Percentiles rank a stretch among this genome's conserved stretches.
Conservation (phyloP, 768 basidiomycete species). For the Terana coerulea region DNA sequence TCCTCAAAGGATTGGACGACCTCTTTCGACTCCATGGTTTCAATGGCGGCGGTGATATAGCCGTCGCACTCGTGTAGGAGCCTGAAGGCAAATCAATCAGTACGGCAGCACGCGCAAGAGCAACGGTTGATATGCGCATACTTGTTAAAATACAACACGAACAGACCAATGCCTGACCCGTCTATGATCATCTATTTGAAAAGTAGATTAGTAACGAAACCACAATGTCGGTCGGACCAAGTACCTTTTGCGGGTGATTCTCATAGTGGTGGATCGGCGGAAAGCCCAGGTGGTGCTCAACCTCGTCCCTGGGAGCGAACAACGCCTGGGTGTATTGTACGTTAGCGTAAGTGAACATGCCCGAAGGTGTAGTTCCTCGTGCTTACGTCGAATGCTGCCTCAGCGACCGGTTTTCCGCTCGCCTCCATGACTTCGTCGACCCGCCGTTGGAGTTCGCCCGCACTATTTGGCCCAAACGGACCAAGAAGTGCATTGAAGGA, state of each 20-base stretch:
- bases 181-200: neutral
- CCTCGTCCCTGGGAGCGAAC: neutral
- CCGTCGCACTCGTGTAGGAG: conserved; percentile 13
- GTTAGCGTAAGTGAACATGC: too few species aligned
- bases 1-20: conserved; percentile 7
- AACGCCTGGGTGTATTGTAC: neutral
- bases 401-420: neutral
- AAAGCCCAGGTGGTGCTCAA: conserved; percentile 17
- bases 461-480: neutral
- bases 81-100: neutral
- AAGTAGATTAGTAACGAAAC: neutral
- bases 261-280: conserved; percentile 23
- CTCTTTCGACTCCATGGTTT: conserved; percentile 16
- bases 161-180: neutral
- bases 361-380: too few species aligned
- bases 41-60: conserved; percentile 12
- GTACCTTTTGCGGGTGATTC: conserved; percentile 16
- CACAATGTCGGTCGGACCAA: neutral
- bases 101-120: neutral
- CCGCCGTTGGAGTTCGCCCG: neutral
- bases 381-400: neutral
- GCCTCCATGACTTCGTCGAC: neutral
- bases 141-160: neutral
- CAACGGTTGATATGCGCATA: neutral
- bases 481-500: neutral